These are phyloP conservation scores for Phytopythium ostracodes DNA, from an alignment of 352 stramenopile genomes.

Conservation along the genomic window DNA sequence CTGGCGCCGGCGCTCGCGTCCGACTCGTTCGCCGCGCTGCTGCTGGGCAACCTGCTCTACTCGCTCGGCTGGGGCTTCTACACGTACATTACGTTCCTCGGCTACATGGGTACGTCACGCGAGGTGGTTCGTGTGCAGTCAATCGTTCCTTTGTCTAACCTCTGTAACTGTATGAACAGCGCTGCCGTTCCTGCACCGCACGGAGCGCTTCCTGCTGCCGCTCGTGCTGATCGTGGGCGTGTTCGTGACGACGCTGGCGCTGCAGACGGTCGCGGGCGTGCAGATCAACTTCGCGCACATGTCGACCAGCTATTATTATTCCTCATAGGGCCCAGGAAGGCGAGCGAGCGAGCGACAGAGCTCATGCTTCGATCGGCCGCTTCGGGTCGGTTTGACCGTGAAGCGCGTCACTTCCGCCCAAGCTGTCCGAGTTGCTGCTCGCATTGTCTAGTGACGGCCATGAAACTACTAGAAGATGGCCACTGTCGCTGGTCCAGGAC, in stretches of 20 bases:
- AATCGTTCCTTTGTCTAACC: neutral
- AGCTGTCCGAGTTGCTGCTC: too few species aligned
- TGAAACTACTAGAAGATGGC: neutral
- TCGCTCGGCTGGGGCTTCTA: conserved; percentile 93
- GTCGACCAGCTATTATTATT: conserved; percentile 84
- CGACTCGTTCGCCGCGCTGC: conserved; percentile 84
- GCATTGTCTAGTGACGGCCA: neutral
- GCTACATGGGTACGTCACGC: conserved; percentile 85
- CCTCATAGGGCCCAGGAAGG: conserved; percentile 18
- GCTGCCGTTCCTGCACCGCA: conserved; percentile 88
- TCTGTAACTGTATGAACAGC: conserved; percentile 24
- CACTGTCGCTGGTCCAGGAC: neutral
- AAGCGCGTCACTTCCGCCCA: neutral
- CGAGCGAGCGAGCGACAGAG: neutral
- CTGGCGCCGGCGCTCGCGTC: conserved; percentile 92
- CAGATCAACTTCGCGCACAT: conserved; percentile 72
- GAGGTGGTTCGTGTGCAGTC: neutral
- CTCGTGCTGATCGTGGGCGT: conserved; percentile 68
- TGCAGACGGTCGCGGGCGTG: conserved; percentile 64
- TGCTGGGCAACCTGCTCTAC: conserved; percentile 94
- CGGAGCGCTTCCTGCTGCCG: conserved; percentile 87
- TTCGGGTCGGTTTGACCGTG: too few species aligned
- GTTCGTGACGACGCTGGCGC: conserved; percentile 80
- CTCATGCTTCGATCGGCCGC: neutral
- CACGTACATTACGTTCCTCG: conserved; percentile 98